phyloP scores from a whole-genome alignment of 1,139 yeast species.

The Pichia sp. region DNA sequence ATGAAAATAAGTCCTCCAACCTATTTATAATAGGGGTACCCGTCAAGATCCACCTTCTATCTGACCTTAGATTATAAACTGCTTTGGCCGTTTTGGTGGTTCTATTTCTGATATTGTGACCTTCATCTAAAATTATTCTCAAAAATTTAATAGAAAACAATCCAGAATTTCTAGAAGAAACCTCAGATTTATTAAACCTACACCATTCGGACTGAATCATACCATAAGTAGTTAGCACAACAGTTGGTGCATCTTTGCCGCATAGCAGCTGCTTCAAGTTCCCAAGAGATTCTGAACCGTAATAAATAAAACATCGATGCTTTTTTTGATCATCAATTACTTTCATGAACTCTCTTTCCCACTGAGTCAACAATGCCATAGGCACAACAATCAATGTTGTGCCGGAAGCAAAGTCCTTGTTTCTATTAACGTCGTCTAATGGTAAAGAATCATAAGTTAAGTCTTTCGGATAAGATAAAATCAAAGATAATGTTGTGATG shows the following conservation, averaged over 20 bases:
- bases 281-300: slow-evolving; percentile 57
- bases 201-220: slow-evolving; percentile 74
- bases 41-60: slow-evolving; percentile 79
- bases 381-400: slow-evolving; percentile 86
- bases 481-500: slow-evolving; percentile 70
- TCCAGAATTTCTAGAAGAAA: slow-evolving; percentile 38
- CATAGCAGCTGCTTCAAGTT: slow-evolving; percentile 46
- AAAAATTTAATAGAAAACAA: slow-evolving; percentile 71
- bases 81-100: slow-evolving; percentile 79
- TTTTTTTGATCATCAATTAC: slow-evolving; percentile 47
- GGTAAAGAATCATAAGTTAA: slow-evolving; percentile 14
- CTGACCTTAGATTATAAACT: slow-evolving; percentile 58
- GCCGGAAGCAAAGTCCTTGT: slow-evolving; percentile 51
- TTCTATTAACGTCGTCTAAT: slow-evolving; percentile 7
- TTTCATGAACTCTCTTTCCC: slow-evolving; percentile 77
- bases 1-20: slow-evolving; percentile 72
- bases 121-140: slow-evolving; percentile 85
- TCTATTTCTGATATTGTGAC: slow-evolving; percentile 83
- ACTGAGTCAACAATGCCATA: slow-evolving; percentile 83
- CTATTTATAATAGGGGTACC: slow-evolving; percentile 94
- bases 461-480: slow-evolving; percentile 62
- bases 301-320: slow-evolving; percentile 53
- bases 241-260: slow-evolving; percentile 54
- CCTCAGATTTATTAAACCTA: slow-evolving; percentile 31
- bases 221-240: slow-evolving; percentile 84